These are phyloP conservation scores for Trichoderma sp. DNA, from an alignment of 2,329 filamentous ascomycete genomes.

Conservation along the genomic window DNA sequence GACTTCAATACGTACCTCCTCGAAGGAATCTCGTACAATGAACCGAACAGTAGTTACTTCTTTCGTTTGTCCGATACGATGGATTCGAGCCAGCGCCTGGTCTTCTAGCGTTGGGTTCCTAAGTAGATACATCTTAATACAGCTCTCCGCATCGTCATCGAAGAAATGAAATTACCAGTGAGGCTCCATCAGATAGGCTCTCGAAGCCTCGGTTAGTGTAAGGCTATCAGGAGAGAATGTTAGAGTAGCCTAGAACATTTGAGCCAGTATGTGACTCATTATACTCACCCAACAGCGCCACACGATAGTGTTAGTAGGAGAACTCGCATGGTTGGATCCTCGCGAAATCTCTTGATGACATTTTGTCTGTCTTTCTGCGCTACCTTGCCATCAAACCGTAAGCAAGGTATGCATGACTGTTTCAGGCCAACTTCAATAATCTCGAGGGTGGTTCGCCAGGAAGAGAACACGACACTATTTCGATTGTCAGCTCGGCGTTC, in stretches of 20 bases:
- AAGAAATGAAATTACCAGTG: conserved; percentile 40
- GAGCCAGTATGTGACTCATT: neutral
- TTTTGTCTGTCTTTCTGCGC: conserved; percentile 44
- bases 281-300: conserved; percentile 52
- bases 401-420: conserved; percentile 36
- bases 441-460: conserved; percentile 52
- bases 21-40: conserved; percentile 42
- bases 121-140: neutral
- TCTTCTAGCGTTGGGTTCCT: conserved; percentile 49
- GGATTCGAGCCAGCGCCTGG: conserved; percentile 45
- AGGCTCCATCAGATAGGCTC: conserved; percentile 53
- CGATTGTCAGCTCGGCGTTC: neutral
- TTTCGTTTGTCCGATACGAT: conserved; percentile 40
- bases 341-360: conserved; percentile 45
- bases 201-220: conserved; percentile 49
- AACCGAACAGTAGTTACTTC: conserved; percentile 44
- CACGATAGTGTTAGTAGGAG: conserved; percentile 54
- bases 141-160: neutral
- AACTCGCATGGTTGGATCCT: conserved; percentile 42
- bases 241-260: neutral
- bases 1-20: conserved; percentile 34
- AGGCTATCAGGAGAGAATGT: conserved; percentile 35
- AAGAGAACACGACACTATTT: conserved; percentile 53
- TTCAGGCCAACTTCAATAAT: conserved; percentile 45
- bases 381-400: conserved; percentile 52